These are phyloP conservation scores for Dryas integrifolia DNA, from an alignment of 331 rosid genomes.

Conservation along the genomic window DNA sequence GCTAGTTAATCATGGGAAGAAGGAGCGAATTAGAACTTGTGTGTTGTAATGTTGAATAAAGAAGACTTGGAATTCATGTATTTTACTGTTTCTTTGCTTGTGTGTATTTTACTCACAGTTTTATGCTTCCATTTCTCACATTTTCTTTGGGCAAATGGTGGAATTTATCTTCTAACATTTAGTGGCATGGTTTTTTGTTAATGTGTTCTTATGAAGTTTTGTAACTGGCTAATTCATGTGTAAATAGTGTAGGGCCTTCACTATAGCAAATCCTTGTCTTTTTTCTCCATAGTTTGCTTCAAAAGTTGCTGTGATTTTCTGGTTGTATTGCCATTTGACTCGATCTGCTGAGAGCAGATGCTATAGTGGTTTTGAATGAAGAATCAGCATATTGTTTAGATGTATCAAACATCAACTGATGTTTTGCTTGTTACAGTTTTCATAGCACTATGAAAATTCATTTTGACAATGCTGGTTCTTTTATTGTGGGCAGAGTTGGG, in stretches of 20 bases:
- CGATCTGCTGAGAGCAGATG: background rate
- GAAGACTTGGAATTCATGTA: background rate
- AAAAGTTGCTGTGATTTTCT: background rate
- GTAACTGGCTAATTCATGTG: too few relatives aligned
- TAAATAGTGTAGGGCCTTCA: too few relatives aligned
- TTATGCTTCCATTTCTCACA: background rate
- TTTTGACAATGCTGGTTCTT: background rate
- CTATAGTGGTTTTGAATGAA: background rate
- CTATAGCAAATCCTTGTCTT: too few relatives aligned
- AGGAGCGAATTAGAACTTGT: background rate
- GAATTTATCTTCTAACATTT: background rate
- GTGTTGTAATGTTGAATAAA: background rate
- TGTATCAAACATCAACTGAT: background rate
- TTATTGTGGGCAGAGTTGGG: conserved; percentile 51
- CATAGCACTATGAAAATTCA: background rate
- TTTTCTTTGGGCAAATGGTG: background rate
- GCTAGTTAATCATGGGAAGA: background rate
- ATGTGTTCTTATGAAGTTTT: too few relatives aligned
- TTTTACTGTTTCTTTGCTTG: background rate
- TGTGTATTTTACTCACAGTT: too few relatives aligned
- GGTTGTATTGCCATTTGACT: background rate
- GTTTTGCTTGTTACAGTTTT: background rate
- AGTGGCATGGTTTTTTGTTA: background rate
- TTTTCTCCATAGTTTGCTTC: background rate
- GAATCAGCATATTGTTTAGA: background rate